These are phyloP conservation scores for Wallacemonas rigidus DNA, from an alignment of 208 protist species.

Conservation along the genomic window DNA sequence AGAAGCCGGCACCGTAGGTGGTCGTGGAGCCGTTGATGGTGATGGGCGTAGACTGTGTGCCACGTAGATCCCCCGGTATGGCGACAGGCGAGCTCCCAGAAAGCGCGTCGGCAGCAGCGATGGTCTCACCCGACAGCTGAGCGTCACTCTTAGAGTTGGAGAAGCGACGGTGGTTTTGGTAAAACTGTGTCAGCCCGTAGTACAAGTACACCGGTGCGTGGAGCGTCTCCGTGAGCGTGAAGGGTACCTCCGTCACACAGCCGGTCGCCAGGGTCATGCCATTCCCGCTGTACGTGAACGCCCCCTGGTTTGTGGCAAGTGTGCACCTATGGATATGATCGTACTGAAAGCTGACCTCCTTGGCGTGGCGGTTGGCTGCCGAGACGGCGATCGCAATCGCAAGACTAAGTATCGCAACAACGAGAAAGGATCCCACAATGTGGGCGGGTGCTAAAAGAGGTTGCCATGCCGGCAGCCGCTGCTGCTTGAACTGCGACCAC, in stretches of 20 bases:
- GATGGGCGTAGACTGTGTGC: constrained; percentile 23
- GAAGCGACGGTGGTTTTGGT: constrained; percentile 98
- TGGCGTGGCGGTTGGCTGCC: constrained; percentile 60
- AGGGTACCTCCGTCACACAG: constrained; percentile 58
- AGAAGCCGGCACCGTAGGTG: constrained; percentile 77
- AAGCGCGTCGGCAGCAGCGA: constrained; percentile 20
- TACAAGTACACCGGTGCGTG: constrained; percentile 96
- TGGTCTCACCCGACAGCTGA: constrained; percentile 65
- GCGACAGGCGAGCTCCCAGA: constrained; percentile 55
- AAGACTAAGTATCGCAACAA: constrained; percentile 92
- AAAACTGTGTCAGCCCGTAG: constrained; percentile 98
- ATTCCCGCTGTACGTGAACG: constrained; percentile 50
- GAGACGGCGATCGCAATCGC: constrained; percentile 90
- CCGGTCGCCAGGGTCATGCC: constrained; percentile 39
- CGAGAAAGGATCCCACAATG: constrained; percentile 91
- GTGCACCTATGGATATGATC: constrained; percentile 65
- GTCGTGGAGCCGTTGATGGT: not conserved
- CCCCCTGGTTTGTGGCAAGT: constrained; percentile 26
- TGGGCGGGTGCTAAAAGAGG: constrained; percentile 93
- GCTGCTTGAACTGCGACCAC: constrained; percentile 88
- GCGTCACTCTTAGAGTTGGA: constrained; percentile 67
- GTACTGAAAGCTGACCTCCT: constrained; percentile 76
- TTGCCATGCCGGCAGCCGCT: constrained; percentile 96
- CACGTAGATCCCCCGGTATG: constrained; percentile 54
- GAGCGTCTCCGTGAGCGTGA: constrained; percentile 68